phyloP scores from a whole-genome alignment of 2,329 filamentous ascomycete genomes.

The Neurospora sp. region DNA sequence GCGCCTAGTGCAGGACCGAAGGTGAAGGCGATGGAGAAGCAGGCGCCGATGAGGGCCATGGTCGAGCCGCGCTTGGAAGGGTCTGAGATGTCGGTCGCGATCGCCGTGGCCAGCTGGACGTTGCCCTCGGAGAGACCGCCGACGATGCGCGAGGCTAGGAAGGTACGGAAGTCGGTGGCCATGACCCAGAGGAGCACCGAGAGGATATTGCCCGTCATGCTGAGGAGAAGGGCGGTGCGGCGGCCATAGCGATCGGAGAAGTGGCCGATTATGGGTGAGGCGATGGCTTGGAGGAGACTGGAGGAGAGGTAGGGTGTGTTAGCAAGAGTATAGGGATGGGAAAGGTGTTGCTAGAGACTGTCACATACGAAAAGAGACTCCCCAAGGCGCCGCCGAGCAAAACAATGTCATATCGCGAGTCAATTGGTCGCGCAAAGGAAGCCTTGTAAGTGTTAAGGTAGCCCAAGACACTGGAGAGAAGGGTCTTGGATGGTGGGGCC shows the following conservation, averaged over 20 bases:
- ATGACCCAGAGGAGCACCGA: slow-evolving; percentile 91
- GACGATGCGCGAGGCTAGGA: slow-evolving; percentile 84
- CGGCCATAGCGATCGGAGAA: slow-evolving; percentile 86
- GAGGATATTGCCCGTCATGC: slow-evolving; percentile 87
- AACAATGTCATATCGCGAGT: slow-evolving; percentile 94
- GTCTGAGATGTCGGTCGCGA: slow-evolving; percentile 92
- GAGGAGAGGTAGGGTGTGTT: background rate
- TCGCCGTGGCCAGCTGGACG: slow-evolving; percentile 89
- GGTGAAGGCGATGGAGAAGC: slow-evolving; percentile 95
- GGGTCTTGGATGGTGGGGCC: slow-evolving; percentile 41
- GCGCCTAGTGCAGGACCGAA: slow-evolving; percentile 90
- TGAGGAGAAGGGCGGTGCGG: slow-evolving; percentile 75
- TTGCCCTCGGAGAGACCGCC: slow-evolving; percentile 95
- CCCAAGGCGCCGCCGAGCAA: slow-evolving; percentile 87
- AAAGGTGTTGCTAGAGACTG: background rate
- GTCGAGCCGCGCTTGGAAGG: slow-evolving; percentile 75
- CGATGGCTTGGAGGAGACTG: slow-evolving; percentile 81
- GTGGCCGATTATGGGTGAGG: slow-evolving; percentile 81
- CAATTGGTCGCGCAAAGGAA: slow-evolving; percentile 83
- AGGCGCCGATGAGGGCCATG: slow-evolving; percentile 92
- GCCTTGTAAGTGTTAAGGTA: slow-evolving; percentile 94
- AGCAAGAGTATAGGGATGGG: background rate
- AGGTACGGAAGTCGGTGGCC: slow-evolving; percentile 90
- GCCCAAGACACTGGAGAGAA: slow-evolving; percentile 69
- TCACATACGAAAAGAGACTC: slow-evolving; percentile 66